These are phyloP conservation scores for Taiozyma onychis DNA, from an alignment of 1,139 yeast genomes.

Conservation along the genomic window DNA sequence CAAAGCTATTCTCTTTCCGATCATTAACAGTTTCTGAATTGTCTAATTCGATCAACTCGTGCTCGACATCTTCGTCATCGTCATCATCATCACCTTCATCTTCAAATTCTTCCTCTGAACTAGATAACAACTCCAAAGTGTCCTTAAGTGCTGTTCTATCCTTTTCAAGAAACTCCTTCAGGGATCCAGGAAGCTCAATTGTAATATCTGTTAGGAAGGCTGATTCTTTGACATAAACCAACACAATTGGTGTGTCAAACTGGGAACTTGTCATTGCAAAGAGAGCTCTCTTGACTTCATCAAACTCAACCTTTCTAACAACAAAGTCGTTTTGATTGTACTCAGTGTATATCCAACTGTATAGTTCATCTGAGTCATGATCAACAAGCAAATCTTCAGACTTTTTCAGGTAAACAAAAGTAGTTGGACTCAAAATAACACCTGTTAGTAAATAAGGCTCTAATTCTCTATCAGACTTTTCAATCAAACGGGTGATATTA, in stretches of 20 bases:
- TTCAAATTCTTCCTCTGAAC: constrained; percentile 1
- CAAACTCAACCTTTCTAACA: constrained; percentile 18
- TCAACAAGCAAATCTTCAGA: constrained; percentile 2
- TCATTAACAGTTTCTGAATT: neutral
- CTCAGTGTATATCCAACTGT: constrained; percentile 16
- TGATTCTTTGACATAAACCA: constrained; percentile 27
- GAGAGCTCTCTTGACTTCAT: constrained; percentile 20
- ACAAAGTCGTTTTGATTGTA: constrained; percentile 24
- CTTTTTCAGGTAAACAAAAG: constrained; percentile 23
- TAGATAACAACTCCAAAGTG: constrained; percentile 13
- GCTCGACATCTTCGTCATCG: neutral
- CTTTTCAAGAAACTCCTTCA: constrained; percentile 12
- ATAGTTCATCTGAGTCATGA: neutral
- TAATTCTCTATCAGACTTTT: constrained; percentile 13
- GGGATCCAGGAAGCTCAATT: constrained; percentile 11
- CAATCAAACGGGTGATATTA: constrained; percentile 23
- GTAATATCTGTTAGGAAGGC: constrained; percentile 13
- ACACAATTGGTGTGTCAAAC: constrained; percentile 24
- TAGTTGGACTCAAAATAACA: constrained; percentile 25
- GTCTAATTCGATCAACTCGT: neutral
- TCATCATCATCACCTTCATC: neutral
- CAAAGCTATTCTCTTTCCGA: neutral
- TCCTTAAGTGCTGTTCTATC: constrained; percentile 16
- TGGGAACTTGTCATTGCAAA: constrained; percentile 16
- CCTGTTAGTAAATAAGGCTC: constrained; percentile 31